Base-by-base conservation (phyloP, 306 rosid species). In the Alnus rubra region DNA sequence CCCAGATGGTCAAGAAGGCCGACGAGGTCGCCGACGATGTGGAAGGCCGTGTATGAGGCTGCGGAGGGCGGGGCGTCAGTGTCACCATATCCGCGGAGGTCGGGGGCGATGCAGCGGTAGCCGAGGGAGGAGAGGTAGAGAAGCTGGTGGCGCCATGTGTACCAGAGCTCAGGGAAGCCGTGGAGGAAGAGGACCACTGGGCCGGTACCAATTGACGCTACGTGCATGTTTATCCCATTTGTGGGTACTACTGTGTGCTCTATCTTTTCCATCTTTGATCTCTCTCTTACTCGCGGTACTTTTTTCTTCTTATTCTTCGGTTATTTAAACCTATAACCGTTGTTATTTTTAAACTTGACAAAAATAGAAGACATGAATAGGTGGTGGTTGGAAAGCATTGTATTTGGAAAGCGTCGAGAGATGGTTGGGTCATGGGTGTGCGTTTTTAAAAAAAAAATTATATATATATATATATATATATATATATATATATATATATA, bases 61-160 rank as follows among this genome's bases (percentile, higher is more conserved):
- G 90, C 12, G 15, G 84, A 62, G 8, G 88, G 70, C 10, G 94
- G 94, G 0, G 91, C 86, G 35, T 92, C 92, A 19, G 94, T 79
- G 82, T 92, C 97, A n/a, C 97, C 94, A 55, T 82, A 78, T 59
- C 95, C 92, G 19, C 95, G 92, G 50, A 90, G 92, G 83, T 90
- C 95, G 1, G 92, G 95, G 75, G 97, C 97, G 73, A 92, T 76
- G 69, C 87, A 87, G 4, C 97, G 90, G 87, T 88, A 92, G 11
- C 94, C 94, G 37, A 67, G 74, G 10, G 97, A 78, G 4, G 94
- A 83, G 51, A 92, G 90, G 12, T 80, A 82, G 30, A 92, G 87
- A 12, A 92, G 94, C 83, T 90, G 94, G 54, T 90, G 91, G 15
- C 97, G 97, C 92, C 95, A 90, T 0, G 88, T 15, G 54, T 90